Conservation (phyloP, 1,139 yeast species). For the Saccharomyces hybrid region DNA sequence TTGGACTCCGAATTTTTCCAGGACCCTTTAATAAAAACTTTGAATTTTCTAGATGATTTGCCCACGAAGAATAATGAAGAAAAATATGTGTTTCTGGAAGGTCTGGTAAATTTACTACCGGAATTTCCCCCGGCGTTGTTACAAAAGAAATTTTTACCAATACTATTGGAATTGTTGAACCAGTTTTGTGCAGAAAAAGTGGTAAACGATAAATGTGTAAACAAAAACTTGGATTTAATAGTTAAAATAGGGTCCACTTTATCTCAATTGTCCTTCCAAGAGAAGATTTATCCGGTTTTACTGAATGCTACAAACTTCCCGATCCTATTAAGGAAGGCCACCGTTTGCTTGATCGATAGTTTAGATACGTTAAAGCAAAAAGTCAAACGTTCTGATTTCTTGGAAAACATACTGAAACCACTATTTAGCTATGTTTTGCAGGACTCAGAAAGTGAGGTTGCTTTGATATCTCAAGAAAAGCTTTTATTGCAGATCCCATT, state of each 20-base stretch:
- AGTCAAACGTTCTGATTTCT: conserved; percentile 37
- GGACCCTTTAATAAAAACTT: conserved; percentile 74
- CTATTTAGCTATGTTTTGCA: conserved; percentile 22
- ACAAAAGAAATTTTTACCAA: conserved; percentile 69
- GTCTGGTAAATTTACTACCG: conserved; percentile 51
- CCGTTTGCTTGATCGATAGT: conserved; percentile 49
- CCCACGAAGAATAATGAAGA: conserved; percentile 68
- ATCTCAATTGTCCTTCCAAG: conserved; percentile 73
- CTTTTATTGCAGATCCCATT: conserved; percentile 42
- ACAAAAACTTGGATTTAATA: conserved; percentile 49
- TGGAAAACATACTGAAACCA: conserved; percentile 37
- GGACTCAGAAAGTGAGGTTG: conserved; percentile 16
- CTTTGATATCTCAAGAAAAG: conserved; percentile 46
- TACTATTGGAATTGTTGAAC: conserved; percentile 43
- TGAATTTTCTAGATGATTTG: conserved; percentile 78
- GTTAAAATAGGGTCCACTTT: conserved; percentile 58
- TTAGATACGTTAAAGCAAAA: conserved; percentile 46
- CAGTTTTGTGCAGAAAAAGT: conserved; percentile 26
- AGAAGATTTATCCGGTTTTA: conserved; percentile 49
- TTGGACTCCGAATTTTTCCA: conserved; percentile 38
- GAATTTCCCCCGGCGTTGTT: conserved; percentile 67
- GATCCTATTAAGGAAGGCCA: conserved; percentile 43
- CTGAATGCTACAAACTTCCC: conserved; percentile 31
- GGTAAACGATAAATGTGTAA: conserved; percentile 43
- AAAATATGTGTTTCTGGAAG: conserved; percentile 59